Percentiles rank a stretch among this genome's conserved stretches.
Evolutionary conservation across 371 early-diverging fungal genomes (phyloP).

Genomic region (Apophysomyces variabilis): DNA sequence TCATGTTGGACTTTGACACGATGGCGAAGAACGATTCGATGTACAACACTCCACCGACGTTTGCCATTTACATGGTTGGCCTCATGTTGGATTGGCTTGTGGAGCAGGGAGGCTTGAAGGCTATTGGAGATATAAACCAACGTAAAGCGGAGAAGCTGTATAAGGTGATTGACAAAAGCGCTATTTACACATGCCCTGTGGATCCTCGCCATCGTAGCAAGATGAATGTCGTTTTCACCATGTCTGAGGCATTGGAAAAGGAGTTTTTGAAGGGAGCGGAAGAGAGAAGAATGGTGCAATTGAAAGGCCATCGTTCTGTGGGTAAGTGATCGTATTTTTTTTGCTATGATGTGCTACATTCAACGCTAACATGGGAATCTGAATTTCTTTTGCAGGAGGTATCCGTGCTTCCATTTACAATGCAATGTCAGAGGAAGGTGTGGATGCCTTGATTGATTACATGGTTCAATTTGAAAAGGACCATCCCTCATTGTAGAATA

Average conservation of each 20-base stretch:
- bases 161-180: conserved; percentile 65
- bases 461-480: conserved; percentile 78
- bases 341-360: background rate
- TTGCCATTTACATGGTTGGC: conserved; percentile 90
- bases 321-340: conserved; percentile 25
- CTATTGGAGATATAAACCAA: conserved; percentile 64
- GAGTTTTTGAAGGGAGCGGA: conserved; percentile 84
- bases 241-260: conserved; percentile 78
- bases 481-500: conserved; percentile 19
- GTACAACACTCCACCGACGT: conserved; percentile 97
- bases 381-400: conserved; percentile 66
- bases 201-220: conserved; percentile 66
- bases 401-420: conserved; percentile 95
- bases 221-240: conserved; percentile 92
- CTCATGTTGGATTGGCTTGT: conserved; percentile 85
- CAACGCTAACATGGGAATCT: background rate
- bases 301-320: conserved; percentile 93
- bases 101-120: conserved; percentile 78
- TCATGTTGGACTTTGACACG: conserved; percentile 89
- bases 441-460: conserved; percentile 72
- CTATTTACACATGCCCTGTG: conserved; percentile 76
- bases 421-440: conserved; percentile 86
- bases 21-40: conserved; percentile 82
- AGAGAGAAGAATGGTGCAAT: conserved; percentile 76
- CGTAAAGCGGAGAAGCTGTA: conserved; percentile 78